A percentile compares a stretch with the other conserved stretches of the same genome.
These are phyloP conservation scores for Microcyclosporella mali DNA, from an alignment of 2,329 filamentous ascomycete genomes.

Conservation along the genomic window DNA sequence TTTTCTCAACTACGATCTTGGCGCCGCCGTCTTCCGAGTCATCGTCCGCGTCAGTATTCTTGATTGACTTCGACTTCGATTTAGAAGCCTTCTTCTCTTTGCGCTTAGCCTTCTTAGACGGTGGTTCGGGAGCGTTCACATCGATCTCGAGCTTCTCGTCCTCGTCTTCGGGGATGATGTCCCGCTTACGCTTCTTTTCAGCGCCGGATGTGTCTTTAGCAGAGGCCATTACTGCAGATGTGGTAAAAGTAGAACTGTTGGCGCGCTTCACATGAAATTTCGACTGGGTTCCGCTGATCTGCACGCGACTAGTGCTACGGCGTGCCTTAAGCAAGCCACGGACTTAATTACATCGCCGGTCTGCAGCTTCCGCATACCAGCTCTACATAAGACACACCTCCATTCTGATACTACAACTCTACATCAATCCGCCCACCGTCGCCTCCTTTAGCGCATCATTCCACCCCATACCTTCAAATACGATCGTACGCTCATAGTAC, in stretches of 20 bases:
- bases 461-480: neutral
- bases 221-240: too few species aligned
- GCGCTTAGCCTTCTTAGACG: conserved; percentile 88
- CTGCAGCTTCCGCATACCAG: too few species aligned
- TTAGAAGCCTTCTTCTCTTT: conserved; percentile 76
- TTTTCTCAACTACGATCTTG: conserved; percentile 7
- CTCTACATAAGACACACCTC: too few species aligned
- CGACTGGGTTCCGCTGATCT: neutral
- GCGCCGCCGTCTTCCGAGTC: conserved; percentile 5
- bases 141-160: conserved; percentile 74
- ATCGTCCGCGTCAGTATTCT: conserved; percentile 1
- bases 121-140: conserved; percentile 79
- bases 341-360: too few species aligned
- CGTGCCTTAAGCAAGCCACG: too few species aligned
- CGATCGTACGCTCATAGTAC: too few species aligned
- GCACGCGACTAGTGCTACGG: too few species aligned
- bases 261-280: conserved; percentile 4
- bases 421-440: too few species aligned
- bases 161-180: conserved; percentile 44
- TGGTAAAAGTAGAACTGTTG: neutral
- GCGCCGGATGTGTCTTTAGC: neutral
- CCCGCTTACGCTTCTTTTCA: conserved; percentile 61
- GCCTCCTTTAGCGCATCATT: too few species aligned
- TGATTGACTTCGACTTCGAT: conserved; percentile 17
- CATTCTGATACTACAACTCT: conserved; percentile 2